Evolutionary conservation across 352 stramenopile genomes (phyloP), one percentile per base, ranked within the genome.

Genomic region (Thalassiosira delicatula): DNA sequence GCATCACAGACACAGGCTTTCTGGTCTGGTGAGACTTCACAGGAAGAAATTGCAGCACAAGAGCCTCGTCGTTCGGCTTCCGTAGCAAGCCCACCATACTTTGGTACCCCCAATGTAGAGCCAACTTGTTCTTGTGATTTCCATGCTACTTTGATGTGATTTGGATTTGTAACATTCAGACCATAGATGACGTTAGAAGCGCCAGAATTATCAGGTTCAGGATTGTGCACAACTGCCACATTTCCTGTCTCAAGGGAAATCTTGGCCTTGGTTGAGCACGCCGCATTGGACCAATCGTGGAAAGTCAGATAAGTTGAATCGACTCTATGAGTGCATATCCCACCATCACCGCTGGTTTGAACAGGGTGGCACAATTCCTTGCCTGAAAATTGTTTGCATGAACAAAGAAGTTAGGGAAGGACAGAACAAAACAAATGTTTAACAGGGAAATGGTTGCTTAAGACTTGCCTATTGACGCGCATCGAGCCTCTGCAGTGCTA

Each of bases 1-100:
- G 57, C 72, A 46, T 67, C 53, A 70, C 80, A 87, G 17, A 87
- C 67, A 27, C 80, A 87, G n/a, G 70, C 60, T n/a, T n/a, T n/a
- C n/a, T n/a, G n/a, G 14, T 79, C 75, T 19, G 9, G 7, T 21
- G 76, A 57, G 1, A 79, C 40, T 40, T 70, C 68, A n/a, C 73
- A 86, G 25, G 73, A 66, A 42, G 35, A 3, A 8, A 80, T 67
- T 2, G 33, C 32, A 5, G 69, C 5, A n/a, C 79, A 86, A 33
- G 76, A 61, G 42, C 57, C 66, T n/a, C n/a, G n/a, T n/a, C n/a
- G n/a, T n/a, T n/a, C n/a, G 44, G 44, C n/a, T 12, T 61, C 27
- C 44, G 37, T 75, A 60, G 53, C 75, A 59, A 70, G 9, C 2
- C 7, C 60, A 7, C 27, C 56, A n/a, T n/a, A n/a, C n/a, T n/a